Evolutionary conservation across 176 grass and related monocot genomes (phyloP), one percentile per base, ranked within the genome.

Genomic region (Oryza nivara): DNA sequence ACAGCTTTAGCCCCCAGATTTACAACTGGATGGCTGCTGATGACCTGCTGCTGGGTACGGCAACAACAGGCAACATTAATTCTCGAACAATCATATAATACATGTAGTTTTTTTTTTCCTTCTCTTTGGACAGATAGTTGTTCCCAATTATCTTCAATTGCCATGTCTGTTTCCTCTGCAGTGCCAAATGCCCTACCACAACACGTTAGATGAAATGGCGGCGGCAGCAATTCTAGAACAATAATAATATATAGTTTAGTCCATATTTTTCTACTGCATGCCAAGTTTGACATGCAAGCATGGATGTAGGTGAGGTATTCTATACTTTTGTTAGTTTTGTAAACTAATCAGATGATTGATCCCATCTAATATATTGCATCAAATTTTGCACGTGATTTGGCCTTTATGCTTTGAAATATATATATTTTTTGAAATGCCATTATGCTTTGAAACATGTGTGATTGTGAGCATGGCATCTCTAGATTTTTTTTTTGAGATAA

Each of bases 1-100:
- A 70, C 66, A 82, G 67, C 72, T 82, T 86, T 32, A 85, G 77
- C 82, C 76, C 76, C 71, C 65, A 81, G 64, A 89, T 78, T 83
- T 85, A 85, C 82, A 85, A 85, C 77, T 76, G 82, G 88, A 81
- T 65, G 78, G 30, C 69, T 48, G 52, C 54, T 20, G 54, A 20
- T 20, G 54, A 58, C 54, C 54, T 58, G 54, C 67, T 46, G 77
- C 78, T 72, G 32, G 49, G 72, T 72, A 85, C 44, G 78, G 72
- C 65, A 63, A 72, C 34, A 77, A 65, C 66, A 66, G 72, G 9
- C 67, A 52, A 32, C 66, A 77, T 82, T 85, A 43, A 77, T 67
- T 72, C 71, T 81, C 28, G 5, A 85, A 52, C 65, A 81, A 63
- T 41, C 80, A 70, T 56, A n/a, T 58, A 58, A 58, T 19, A 5